Evolutionary conservation across 1,139 yeast genomes (phyloP).

Genomic region (Candida freyschussii): DNA sequence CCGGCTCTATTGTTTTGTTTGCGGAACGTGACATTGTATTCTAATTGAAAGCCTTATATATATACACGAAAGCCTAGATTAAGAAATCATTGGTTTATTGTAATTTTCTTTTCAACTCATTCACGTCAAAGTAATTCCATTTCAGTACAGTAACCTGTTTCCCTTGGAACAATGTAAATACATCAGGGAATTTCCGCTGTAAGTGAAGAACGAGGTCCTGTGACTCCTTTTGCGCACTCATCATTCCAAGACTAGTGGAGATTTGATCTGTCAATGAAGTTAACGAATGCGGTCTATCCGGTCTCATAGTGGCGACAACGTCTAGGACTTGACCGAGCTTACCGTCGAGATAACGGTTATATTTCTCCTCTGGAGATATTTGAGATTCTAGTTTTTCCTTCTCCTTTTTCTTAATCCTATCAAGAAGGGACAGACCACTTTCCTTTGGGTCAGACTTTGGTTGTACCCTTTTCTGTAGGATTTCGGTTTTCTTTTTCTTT

Average conservation of each 20-base stretch:
- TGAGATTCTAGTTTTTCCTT: slow-evolving; percentile 20
- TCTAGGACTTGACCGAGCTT: slow-evolving; percentile 36
- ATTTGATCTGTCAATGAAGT: slow-evolving; percentile 27
- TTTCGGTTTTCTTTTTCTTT: slow-evolving; percentile 6
- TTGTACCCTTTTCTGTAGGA: slow-evolving; percentile 9
- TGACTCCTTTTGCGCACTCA: slow-evolving; percentile 31
- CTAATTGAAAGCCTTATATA: too few species aligned
- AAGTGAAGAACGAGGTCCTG: slow-evolving; percentile 24
- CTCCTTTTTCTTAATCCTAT: slow-evolving; percentile 39
- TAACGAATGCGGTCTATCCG: slow-evolving; percentile 30
- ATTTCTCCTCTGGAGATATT: slow-evolving; percentile 33
- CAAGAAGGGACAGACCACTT: slow-evolving; percentile 37
- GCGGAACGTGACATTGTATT: too few species aligned
- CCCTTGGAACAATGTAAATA: slow-evolving; percentile 16
- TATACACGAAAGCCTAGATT: too few species aligned
- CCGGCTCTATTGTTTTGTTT: neutral
- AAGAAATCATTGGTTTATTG: too few species aligned
- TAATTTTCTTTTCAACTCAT: slow-evolving; percentile 46
- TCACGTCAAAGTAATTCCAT: slow-evolving; percentile 22
- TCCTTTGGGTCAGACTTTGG: slow-evolving; percentile 4
- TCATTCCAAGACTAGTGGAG: slow-evolving; percentile 30
- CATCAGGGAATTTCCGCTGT: slow-evolving; percentile 17
- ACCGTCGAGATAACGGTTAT: slow-evolving; percentile 36
- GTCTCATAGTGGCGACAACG: slow-evolving; percentile 27
- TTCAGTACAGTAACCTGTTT: slow-evolving; percentile 14